Base-by-base conservation (phyloP, 208 protist genomes). In the Leishmania tarentolae region DNA sequence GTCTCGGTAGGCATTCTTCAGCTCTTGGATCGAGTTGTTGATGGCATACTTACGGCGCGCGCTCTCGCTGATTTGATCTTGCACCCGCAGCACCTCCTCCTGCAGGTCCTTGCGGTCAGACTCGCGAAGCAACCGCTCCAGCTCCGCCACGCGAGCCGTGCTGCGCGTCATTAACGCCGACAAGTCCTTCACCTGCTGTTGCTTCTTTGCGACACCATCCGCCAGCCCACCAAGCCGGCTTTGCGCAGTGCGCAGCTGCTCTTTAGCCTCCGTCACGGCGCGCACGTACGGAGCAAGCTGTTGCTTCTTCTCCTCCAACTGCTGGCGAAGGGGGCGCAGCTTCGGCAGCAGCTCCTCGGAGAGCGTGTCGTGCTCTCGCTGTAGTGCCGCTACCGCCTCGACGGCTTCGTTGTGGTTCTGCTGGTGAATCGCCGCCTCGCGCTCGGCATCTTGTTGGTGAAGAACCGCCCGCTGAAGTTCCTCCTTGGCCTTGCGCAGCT, bases 221-320 rank as follows among this genome's bases (percentile, higher is more conserved):
- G 95, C 83, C 59, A 95, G 86, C 53, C 82, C 83, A 5, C 72
- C 37, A 44, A 96, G 76, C 35, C 90, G 88, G 56, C 83, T 86
- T 72, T 86, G 79, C 15, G 83, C 88, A 24, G 91, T 92, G 69
- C 81, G 75, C 47, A 94, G 85, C 70, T 83, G 83, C 80, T 90
- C 93, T 37, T 75, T 85, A 0, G 93, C 92, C 76, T 93, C 90
- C 9, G 87, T 88, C 21, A 97, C 90, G 66, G 94, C 90, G 17
- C 88, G 90, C 73, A 96, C 95, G 75, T 89, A 98, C 31, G 98
- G 98, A 21, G 96, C 92, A 46, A 99, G 80, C 35, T 91, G 89
- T 52, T 95, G 87, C 81, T 98, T 97, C 83, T 96, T 97, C 61
- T 89, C 90, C 78, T 99, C 99, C 57, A 99, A 90, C 80, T 97